Base-by-base conservation (phyloP, 805 yeast species). In the Lachancea cidri region DNA sequence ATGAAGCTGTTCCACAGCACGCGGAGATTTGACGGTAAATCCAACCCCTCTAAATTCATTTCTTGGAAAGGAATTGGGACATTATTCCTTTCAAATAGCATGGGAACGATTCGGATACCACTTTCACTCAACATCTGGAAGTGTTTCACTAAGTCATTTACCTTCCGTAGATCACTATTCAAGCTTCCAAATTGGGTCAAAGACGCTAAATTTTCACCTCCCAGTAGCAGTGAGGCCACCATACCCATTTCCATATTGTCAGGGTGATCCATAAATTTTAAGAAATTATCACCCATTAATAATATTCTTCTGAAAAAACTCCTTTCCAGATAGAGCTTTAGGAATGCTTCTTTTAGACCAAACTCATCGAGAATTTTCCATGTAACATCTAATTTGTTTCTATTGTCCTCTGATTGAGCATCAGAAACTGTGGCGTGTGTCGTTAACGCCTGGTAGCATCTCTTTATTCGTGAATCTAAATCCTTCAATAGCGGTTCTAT, bases 11-110 rank as follows among this genome's bases (percentile, higher is more conserved):
- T 36, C 61, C 63, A 56, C 13, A 34, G 16, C 2, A 33, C 42
- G 16, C 44, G 37, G 33, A 61, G 39, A 9, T 44, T 43, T 9
- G 29, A 17, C 0, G 65, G 62, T 32, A 61, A 29, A 17, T 16
- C 18, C 8, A 36, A 15, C 11, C 29, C 36, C 13, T 17, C 11
- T 6, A 22, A 15, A 3, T 34, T 17, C 7, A 31, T 17, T 8
- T 44, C 44, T 17, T 48, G 50, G 35, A 48, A 57, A 4, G 35
- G 14, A 0, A 17, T 8, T 7, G 62, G 58, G 5, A 56, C 44
- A 17, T 48, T 50, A n/a, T 41, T 49, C 25, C 45, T 47, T 14
- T 57, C 53, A 20, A 59, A 50, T 3, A 57, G 25, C 24, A 59
- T 32, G 3, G 60, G 55, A n/a, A 36, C 30, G 7, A 32, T 8